Percentiles rank a stretch among this genome's conserved stretches.
Conservation (phyloP, 257 asterid species). For the Forsythia suspensa region DNA sequence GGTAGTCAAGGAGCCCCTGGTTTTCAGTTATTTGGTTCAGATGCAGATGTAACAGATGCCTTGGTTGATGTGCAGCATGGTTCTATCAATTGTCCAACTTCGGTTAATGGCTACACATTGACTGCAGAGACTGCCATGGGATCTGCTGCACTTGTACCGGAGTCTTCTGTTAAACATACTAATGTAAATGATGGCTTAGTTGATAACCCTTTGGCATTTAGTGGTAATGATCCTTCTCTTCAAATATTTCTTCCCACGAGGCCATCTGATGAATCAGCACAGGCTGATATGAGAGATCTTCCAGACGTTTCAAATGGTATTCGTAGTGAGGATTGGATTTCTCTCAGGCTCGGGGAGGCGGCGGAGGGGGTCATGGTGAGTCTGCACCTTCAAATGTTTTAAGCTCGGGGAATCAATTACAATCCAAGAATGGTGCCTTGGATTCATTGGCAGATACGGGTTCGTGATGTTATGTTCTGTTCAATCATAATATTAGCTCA, state of each 20-base stretch:
- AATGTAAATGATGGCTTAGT: slow-evolving; percentile 57
- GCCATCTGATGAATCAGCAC: slow-evolving; percentile 61
- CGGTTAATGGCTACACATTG: slow-evolving; percentile 52
- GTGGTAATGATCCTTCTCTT: slow-evolving; percentile 83
- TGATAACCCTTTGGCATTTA: slow-evolving; percentile 67
- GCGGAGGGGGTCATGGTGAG: slow-evolving; percentile 41
- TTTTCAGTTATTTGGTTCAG: slow-evolving; percentile 84
- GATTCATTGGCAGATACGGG: slow-evolving; percentile 67
- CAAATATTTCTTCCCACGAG: slow-evolving; percentile 91
- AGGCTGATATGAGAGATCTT: slow-evolving; percentile 55
- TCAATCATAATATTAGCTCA: not conserved
- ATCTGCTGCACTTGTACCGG: slow-evolving; percentile 54
- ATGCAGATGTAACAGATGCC: slow-evolving; percentile 64
- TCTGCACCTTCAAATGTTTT: slow-evolving; percentile 37
- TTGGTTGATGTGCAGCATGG: slow-evolving; percentile 61
- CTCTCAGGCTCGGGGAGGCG: slow-evolving; percentile 88
- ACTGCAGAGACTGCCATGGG: slow-evolving; percentile 54
- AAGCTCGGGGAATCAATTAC: slow-evolving; percentile 42
- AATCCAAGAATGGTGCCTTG: slow-evolving; percentile 45
- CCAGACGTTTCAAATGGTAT: slow-evolving; percentile 68
- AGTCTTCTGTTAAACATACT: slow-evolving; percentile 39
- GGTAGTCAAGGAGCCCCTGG: slow-evolving; percentile 72
- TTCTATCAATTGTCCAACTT: slow-evolving; percentile 53
- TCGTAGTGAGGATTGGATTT: slow-evolving; percentile 76
- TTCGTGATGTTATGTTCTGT: slow-evolving; percentile 23